Base-by-base conservation (phyloP, 805 yeast species). In the Myxozyma nipponensis region DNA sequence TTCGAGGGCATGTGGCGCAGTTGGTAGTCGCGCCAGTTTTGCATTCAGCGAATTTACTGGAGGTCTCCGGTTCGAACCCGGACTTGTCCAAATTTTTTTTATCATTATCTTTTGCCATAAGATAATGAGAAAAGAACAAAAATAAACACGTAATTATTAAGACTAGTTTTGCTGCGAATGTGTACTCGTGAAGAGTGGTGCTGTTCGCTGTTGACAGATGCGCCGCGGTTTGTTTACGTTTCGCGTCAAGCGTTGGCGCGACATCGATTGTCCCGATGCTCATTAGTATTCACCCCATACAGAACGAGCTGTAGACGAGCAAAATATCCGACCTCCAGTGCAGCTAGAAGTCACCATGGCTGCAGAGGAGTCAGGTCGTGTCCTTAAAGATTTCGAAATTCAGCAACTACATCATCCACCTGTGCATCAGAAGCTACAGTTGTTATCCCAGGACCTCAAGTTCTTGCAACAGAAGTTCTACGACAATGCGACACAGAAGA, bases 401-500 rank as follows among this genome's bases (percentile, higher is more conserved):
- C 58, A 46, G 17, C 47, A 51, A 24, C 45, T 54, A 7, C 58
- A 54, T 28, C 58, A 54, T 41, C 57, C 58, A 22, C 58, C 58
- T 1, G 44, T 52, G 41, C 60, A 56, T 32, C 59, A 56, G 26
- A 50, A 51, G 23, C 51, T 56, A 15, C 60, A 56, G 22, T 49
- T 56, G 4, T 47, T 54, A 6, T 47, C 51, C 15, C 48, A 73
- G 50, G 86, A 82, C 52, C 67, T 81, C 39, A 69, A 70, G 35
- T 72, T 69, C 50, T 64, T 82, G 7, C 78, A 78, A 59, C 59
- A 64, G 17, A 73, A 72, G 53, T 58, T 82, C 13, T 56, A 69
- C n/a, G 62, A 63, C 9, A 69, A 71, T 9, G 72, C 76, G 2
- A 70, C 69, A 24, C 63, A 67, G 15, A 78, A 78, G 53, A 64